phyloP scores from a whole-genome alignment of 2,329 filamentous ascomycete species.

The Phialocephala sp. region DNA sequence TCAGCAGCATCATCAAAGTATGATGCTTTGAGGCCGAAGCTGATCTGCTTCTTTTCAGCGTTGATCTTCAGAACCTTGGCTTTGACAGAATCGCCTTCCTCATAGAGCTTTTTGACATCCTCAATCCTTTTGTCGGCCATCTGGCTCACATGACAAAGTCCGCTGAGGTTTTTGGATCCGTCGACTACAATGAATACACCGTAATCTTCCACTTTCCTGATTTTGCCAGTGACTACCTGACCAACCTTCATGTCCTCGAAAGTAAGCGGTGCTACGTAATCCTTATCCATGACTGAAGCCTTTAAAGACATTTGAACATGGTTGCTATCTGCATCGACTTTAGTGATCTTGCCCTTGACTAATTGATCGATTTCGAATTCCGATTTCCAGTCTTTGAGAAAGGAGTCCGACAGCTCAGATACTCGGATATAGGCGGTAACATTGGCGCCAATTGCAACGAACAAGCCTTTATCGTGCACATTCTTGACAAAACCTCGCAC shows the following conservation, averaged over 20 bases:
- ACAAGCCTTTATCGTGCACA: conserved; percentile 86
- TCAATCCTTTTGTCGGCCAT: conserved; percentile 85
- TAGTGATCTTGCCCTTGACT: conserved; percentile 83
- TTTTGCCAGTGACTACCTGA: conserved; percentile 84
- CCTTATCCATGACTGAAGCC: conserved; percentile 78
- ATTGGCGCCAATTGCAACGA: conserved; percentile 81
- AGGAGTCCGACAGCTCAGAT: conserved; percentile 87
- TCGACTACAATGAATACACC: conserved; percentile 94
- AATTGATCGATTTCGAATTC: conserved; percentile 87
- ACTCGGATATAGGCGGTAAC: conserved; percentile 85
- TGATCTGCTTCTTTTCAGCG: conserved; percentile 75
- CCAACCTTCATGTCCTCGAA: conserved; percentile 80
- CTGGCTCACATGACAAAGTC: conserved; percentile 89
- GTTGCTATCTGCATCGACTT: conserved; percentile 69
- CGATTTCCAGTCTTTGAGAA: conserved; percentile 94
- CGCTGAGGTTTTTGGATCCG: conserved; percentile 85
- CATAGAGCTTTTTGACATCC: conserved; percentile 89
- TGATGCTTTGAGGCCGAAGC: conserved; percentile 89
- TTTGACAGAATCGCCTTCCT: conserved; percentile 91
- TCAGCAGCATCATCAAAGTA: conserved; percentile 73
- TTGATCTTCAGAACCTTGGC: conserved; percentile 85
- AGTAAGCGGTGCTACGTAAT: conserved; percentile 75
- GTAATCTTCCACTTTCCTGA: conserved; percentile 93
- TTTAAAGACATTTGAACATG: conserved; percentile 89
- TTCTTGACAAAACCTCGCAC: conserved; percentile 92